Conservation (phyloP, 441 rosid genomes). For the Croton laevigatus region DNA sequence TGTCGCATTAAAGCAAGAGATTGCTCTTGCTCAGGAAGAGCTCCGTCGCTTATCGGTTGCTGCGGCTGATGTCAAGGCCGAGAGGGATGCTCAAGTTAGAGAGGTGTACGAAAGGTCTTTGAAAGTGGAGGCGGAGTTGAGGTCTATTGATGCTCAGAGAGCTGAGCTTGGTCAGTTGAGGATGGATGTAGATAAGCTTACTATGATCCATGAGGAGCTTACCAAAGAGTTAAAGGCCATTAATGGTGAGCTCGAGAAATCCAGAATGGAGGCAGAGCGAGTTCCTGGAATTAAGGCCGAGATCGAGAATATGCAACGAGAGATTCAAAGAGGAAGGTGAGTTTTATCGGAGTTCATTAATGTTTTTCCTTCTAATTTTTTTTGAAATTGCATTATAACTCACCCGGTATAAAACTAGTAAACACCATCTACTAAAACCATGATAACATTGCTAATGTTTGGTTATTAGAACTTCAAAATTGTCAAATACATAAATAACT, state of each 20-base stretch:
- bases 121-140: constrained; percentile 64
- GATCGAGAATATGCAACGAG: constrained; percentile 44
- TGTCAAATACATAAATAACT: too few species aligned
- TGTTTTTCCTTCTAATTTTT: too few species aligned
- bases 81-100: constrained; percentile 63
- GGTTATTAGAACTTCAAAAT: background rate
- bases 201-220: constrained; percentile 40
- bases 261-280: constrained; percentile 42
- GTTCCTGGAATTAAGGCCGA: constrained; percentile 40
- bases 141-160: constrained; percentile 42
- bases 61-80: constrained; percentile 49
- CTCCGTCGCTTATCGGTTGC: constrained; percentile 40
- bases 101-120: constrained; percentile 61
- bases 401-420: too few species aligned
- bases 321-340: constrained; percentile 81
- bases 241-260: constrained; percentile 45
- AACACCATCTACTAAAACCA: too few species aligned
- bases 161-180: constrained; percentile 58
- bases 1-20: constrained; percentile 65
- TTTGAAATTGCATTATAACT: too few species aligned
- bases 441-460: background rate
- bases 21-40: constrained; percentile 52
- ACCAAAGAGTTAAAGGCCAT: constrained; percentile 40
- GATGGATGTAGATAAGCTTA: constrained; percentile 45
- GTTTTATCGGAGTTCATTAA: background rate